phyloP scores from a whole-genome alignment of 441 rosid genomes.

The Pelargonium cotyledonis region DNA sequence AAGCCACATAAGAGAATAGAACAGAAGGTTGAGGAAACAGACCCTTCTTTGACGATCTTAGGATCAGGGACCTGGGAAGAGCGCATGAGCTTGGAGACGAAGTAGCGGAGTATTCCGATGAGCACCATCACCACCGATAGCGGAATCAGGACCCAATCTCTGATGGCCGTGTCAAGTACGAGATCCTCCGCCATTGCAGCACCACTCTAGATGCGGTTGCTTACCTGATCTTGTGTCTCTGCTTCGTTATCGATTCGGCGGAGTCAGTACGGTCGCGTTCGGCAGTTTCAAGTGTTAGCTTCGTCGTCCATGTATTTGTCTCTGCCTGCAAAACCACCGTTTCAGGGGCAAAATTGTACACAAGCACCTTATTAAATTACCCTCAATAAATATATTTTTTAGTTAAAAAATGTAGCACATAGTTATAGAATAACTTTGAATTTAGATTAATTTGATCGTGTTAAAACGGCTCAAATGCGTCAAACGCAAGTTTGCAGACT shows the following conservation, averaged over 20 bases:
- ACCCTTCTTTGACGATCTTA: slow-evolving; percentile 87
- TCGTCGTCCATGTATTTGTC: background rate
- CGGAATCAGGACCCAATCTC: slow-evolving; percentile 96
- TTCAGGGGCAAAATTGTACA: background rate
- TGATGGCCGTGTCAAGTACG: slow-evolving; percentile 86
- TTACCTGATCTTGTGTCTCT: background rate
- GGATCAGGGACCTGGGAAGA: slow-evolving; percentile 70
- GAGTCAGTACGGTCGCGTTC: background rate
- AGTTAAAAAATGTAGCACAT: no score
- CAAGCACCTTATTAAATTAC: no score
- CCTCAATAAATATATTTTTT: no score
- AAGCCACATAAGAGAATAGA: background rate
- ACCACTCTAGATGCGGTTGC: background rate
- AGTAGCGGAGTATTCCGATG: slow-evolving; percentile 82
- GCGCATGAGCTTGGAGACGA: slow-evolving; percentile 74
- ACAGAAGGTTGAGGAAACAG: slow-evolving; percentile 10
- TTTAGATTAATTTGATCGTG: no score
- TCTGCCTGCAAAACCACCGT: background rate
- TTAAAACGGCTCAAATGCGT: no score
- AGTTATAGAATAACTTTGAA: no score
- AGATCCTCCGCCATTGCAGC: slow-evolving; percentile 83
- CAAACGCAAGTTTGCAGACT: no score
- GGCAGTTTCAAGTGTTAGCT: background rate
- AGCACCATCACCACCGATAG: slow-evolving; percentile 90
- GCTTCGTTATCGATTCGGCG: background rate